A percentile compares a stretch with the other conserved stretches of the same genome.
Conservation (phyloP, 768 basidiomycete genomes). For the Naganishia onofrii region DNA sequence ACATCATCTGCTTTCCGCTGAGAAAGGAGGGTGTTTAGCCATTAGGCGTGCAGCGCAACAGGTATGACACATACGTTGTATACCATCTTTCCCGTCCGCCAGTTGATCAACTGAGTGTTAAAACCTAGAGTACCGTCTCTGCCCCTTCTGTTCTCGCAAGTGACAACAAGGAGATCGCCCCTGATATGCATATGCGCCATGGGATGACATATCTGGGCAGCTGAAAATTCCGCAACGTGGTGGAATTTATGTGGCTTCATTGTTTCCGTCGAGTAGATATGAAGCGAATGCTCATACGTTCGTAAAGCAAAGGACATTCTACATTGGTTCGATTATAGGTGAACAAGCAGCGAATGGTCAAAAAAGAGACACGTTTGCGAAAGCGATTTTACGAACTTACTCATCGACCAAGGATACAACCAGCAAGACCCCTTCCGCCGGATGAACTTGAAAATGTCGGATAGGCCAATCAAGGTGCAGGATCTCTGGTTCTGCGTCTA, state of each 20-base stretch:
- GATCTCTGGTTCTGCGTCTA: neutral
- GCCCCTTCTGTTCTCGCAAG: neutral
- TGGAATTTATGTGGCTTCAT: neutral
- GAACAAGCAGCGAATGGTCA: neutral
- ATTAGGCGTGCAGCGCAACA: neutral
- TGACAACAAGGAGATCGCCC: neutral
- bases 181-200: constrained; percentile 12
- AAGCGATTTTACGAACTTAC: neutral
- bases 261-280: neutral
- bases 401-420: constrained; percentile 3
- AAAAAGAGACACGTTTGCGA: neutral
- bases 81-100: neutral
- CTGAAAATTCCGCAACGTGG: constrained; percentile 5
- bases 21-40: neutral
- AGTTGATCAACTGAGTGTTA: neutral
- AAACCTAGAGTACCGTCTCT: neutral
- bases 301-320: constrained; percentile 1
- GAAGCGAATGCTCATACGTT: constrained; percentile 2
- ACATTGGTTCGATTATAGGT: neutral
- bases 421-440: constrained; percentile 5
- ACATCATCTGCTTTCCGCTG: neutral
- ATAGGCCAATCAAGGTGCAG: constrained; percentile 1
- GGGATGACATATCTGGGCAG: constrained; percentile 4
- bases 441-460: constrained; percentile 11
- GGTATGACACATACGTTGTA: neutral